Evolutionary conservation across 148 eudicot genomes (phyloP), one percentile per base, ranked within the genome.

Genomic region (Beta vulgaris): DNA sequence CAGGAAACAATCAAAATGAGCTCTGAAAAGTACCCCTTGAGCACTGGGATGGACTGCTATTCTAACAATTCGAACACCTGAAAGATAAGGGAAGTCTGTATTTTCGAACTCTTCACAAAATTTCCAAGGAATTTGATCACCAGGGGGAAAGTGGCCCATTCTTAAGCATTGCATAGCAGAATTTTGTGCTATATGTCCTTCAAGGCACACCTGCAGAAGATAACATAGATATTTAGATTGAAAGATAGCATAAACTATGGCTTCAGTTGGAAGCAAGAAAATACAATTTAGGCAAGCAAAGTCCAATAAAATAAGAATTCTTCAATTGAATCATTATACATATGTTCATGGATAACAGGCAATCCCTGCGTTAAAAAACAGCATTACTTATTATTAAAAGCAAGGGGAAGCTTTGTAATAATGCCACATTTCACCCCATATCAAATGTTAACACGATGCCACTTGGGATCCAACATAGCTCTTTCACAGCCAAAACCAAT

Each of bases 111-210:
- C 84, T 68, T 88, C 84, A 39, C 86, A 83, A 75, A 88, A 83
- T 73, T 88, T 88, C 92, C 92, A 88, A 12, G 92, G 89, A 73
- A 88, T 88, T 78, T 88, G 92, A 77, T 88, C 92, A 68, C 92
- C 92, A 80, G 55, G 70, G 5, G 92, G 92, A 81, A 69, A 82
- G 72, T 78, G 85, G 40, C 92, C 89, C 21, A 73, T 85, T 70
- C 81, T 62, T 71, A 88, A 83, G 73, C 87, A 83, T 79, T 73
- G 83, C n/a, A 79, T 77, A 34, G 89, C 88, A 75, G 89, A 86
- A 72, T 57, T 80, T 57, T 79, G 86, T 68, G 89, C 83, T 69
- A 88, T 86, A 69, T 88, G 84, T 29, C 92, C 92, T 81, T 88
- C 92, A 62, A 88, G 86, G 70, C 82, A 81, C 59, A 86, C 86